These are phyloP conservation scores for Pigoraptor vietnamica DNA, from an alignment of 78 protist species.

Conservation along the genomic window DNA sequence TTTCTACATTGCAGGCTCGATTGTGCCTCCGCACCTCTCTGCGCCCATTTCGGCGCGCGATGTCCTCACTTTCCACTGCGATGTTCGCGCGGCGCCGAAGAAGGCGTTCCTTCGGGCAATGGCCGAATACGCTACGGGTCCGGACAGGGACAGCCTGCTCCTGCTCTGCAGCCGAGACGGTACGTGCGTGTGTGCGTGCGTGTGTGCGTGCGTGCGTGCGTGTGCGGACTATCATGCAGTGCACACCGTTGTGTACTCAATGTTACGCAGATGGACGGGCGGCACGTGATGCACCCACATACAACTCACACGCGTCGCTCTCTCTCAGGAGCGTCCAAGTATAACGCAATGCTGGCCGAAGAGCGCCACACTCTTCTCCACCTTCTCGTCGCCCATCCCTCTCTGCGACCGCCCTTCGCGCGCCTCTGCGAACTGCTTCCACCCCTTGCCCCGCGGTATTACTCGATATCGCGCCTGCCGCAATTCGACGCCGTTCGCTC, in stretches of 20 bases:
- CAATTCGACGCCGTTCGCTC: background rate
- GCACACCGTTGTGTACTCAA: too few species aligned
- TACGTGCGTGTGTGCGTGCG: background rate
- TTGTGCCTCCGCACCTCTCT: background rate
- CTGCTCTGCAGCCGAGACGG: conserved; percentile 5
- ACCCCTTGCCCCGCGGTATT: conserved; percentile 31
- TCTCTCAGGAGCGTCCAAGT: background rate
- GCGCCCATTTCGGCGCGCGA: background rate
- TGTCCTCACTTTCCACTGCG: background rate
- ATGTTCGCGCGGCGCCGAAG: conserved; percentile 6
- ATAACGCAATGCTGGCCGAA: background rate
- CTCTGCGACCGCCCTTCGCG: conserved; percentile 15
- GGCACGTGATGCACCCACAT: too few species aligned
- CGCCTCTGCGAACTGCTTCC: background rate
- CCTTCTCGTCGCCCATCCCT: conserved; percentile 9
- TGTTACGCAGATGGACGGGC: too few species aligned
- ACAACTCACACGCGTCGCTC: too few species aligned
- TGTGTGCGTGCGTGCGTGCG: background rate
- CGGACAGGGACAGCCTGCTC: background rate
- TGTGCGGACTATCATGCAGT: too few species aligned
- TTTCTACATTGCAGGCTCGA: background rate
- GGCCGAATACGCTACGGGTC: background rate
- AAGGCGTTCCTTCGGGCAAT: conserved; percentile 18
- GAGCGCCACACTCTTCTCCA: background rate
- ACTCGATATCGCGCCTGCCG: conserved; percentile 16